Base-by-base conservation (phyloP, 371 early-diverging fungal genomes). In the Vairimorpha necatrix region DNA sequence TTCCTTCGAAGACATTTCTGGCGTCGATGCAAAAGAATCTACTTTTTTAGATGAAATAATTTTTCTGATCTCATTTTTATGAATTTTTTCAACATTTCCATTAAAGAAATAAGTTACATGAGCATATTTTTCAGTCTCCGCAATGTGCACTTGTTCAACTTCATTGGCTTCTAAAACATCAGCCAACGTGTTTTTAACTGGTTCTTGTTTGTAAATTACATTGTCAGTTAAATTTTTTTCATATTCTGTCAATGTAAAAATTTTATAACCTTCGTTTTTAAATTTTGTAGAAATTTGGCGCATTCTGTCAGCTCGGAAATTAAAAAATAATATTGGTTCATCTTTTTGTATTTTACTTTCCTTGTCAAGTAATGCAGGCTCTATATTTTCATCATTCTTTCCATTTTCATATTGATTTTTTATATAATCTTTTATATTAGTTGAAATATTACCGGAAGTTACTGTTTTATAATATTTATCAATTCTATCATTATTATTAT, bases 41-140 rank as follows among this genome's bases (percentile, higher is more conserved):
- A 97, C 98, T 85, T 90, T 91, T 67, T 95, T 94, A 53, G 92
- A 92, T 30, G 90, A 86, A 65, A 95, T 87, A 86, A 98, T 82
- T 74, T 89, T 90, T 74, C 96, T 92, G 56, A 91, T 89, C 87
- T 98, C 97, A 62, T 85, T 84, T 34, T 84, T 72, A 84, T 91
- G 94, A 82, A 91, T 90, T 50, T 89, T 89, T 85, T 95, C 96
- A 33, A 89, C 87, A 50, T 96, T 96, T 69, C 99, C 99, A 87
- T 98, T 96, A 88, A 98, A 97, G 91, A 99, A 99, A 90, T 96
- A 99, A 63, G 99, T 99, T 42, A 99, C 98, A 86, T 99, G 99
- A 24, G 99, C 98, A 84, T 94, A 95, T 88, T 99, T 99, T 84
- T 99, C 99, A 11, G 97, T 96, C 86, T 99, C 99, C 75, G 89